These are phyloP conservation scores for Celoporthe dispersa DNA, from an alignment of 2,329 filamentous ascomycete genomes.

Conservation along the genomic window DNA sequence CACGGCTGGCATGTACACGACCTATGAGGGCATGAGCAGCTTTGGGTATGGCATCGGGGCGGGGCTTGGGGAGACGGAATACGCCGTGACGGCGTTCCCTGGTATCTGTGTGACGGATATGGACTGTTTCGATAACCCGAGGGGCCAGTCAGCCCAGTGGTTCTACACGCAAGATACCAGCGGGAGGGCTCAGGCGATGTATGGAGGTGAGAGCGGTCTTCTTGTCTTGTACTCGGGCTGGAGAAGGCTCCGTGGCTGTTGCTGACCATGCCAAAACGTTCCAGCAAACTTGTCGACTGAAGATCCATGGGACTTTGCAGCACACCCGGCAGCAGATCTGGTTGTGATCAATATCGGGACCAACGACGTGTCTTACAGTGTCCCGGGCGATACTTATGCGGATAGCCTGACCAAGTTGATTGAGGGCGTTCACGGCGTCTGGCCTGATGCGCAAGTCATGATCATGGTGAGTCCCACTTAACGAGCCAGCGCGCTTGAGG, in stretches of 20 bases:
- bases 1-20: slow-evolving; percentile 60
- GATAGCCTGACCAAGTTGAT: slow-evolving; percentile 50
- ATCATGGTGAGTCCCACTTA: slow-evolving; percentile 43
- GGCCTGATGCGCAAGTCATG: slow-evolving; percentile 50
- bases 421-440: slow-evolving; percentile 51
- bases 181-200: slow-evolving; percentile 48
- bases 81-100: slow-evolving; percentile 60
- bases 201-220: slow-evolving; percentile 42
- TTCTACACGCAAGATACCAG: slow-evolving; percentile 60
- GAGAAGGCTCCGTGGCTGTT: neutral
- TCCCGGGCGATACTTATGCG: slow-evolving; percentile 44
- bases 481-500: slow-evolving; percentile 25
- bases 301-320: slow-evolving; percentile 50
- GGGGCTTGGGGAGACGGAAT: slow-evolving; percentile 63
- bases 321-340: slow-evolving; percentile 47
- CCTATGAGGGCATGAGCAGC: slow-evolving; percentile 60
- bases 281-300: slow-evolving; percentile 40
- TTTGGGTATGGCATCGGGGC: slow-evolving; percentile 60
- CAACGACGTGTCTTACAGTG: slow-evolving; percentile 47
- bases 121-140: slow-evolving; percentile 57
- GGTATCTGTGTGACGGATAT: slow-evolving; percentile 62
- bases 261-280: neutral
- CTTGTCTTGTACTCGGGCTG: neutral
- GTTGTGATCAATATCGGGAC: slow-evolving; percentile 53
- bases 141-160: slow-evolving; percentile 60